Evolutionary conservation across 768 basidiomycete genomes (phyloP), one percentile per base, ranked within the genome.

Genomic region (Tricholoma saponaceum): DNA sequence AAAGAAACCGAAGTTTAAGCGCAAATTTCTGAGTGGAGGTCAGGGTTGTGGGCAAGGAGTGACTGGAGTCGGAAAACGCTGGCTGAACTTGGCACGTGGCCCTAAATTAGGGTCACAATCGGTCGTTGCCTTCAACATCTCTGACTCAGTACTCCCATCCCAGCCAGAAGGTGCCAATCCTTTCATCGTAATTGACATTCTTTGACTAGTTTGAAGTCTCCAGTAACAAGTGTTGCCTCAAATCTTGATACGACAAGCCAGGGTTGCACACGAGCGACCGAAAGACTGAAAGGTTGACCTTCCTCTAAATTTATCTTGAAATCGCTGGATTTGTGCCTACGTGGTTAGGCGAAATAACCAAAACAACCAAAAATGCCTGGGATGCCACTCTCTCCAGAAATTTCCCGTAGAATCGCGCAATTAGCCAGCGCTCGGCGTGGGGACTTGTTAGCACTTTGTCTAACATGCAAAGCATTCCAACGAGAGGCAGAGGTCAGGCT

Each of bases 381-480:
- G 52, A 64, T 69, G 51, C 64, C 64, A 26, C 62, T 81, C 25
- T 74, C 80, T 9, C 74, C 74, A n/a, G 79, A 79, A 64, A 64
- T 83, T 14, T 77, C 68, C 55, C 62, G 63, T 39, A 69, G 69
- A 14, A 74, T 85, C 57, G 76, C 75, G 8, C 70, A 69, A 26
- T 73, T 74, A 20, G 59, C 70, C 6, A 60, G 66, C 20, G 60
- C 65, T 46, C 65, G 65, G 12, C 66, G 60, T 3, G 44, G 30
- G 5, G 79, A 82, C 57, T 74, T 84, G 23, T 56, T 68, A 0
- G 66, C 74, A 9, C 74, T 85, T 46, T 77, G 76, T 61, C 68
- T 72, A 50, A 76, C 77, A 6, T 80, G 68, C 65, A 82, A 76
- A 67, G 63, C 74, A 9, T 69, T 85, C 52, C 80, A 81, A 57